Percentiles rank a stretch among this genome's conserved stretches.
Conservation (phyloP, 176 grass and related monocot species). For the Bonia amplexicaulis region DNA sequence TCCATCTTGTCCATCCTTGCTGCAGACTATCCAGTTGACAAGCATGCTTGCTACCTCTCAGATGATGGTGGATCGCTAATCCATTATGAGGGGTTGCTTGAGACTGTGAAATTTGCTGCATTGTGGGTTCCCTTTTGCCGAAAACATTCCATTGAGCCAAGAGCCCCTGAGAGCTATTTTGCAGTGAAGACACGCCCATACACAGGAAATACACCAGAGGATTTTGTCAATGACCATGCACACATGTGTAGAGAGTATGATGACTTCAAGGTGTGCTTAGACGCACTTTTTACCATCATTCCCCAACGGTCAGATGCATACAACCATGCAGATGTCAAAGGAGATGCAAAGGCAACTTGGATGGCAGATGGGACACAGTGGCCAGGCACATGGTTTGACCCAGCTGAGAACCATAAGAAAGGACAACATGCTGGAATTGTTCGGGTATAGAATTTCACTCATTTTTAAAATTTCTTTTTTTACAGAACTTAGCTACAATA, state of each 20-base stretch:
- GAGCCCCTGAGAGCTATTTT: slow-evolving; percentile 3
- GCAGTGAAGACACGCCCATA: not conserved
- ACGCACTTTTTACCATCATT: not conserved
- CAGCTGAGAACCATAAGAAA: not conserved
- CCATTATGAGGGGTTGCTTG: not conserved
- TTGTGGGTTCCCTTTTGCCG: not conserved
- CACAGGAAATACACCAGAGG: not conserved
- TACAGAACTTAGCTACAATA: too few relatives aligned
- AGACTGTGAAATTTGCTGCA: not conserved
- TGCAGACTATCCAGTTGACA: not conserved
- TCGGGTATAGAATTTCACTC: not conserved
- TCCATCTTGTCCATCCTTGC: slow-evolving; percentile 8
- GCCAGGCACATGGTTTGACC: not conserved
- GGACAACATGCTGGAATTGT: not conserved
- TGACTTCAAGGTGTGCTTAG: not conserved
- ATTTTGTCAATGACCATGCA: not conserved
- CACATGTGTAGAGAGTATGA: not conserved
- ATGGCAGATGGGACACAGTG: slow-evolving; percentile 13
- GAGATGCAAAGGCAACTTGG: not conserved
- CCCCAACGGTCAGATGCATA: not conserved
- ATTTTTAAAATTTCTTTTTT: not conserved
- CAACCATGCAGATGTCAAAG: not conserved
- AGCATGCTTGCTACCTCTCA: not conserved
- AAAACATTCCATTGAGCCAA: slow-evolving; percentile 2
- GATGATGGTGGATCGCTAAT: not conserved